phyloP scores from a whole-genome alignment of 768 basidiomycete species.

The Strobilomyces echinocephalus region DNA sequence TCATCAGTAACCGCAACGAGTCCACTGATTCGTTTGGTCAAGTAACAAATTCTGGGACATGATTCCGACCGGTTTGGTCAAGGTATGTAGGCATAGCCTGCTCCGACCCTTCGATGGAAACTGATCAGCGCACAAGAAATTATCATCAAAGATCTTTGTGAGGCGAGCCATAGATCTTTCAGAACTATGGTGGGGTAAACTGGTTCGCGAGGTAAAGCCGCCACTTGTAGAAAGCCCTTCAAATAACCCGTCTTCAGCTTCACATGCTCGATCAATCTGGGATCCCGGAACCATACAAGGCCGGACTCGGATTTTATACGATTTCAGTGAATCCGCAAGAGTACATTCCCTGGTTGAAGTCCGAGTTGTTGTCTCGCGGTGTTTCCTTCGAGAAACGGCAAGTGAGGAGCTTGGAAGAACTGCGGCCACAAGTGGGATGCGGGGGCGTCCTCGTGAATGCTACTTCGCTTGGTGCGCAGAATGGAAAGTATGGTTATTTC shows the following conservation, averaged over 20 bases:
- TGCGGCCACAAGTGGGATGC: constrained; percentile 35
- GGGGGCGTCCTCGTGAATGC: constrained; percentile 51
- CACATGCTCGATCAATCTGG: constrained; percentile 30
- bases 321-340: constrained; percentile 46
- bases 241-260: constrained; percentile 26
- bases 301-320: constrained; percentile 43
- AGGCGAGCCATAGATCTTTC: constrained; percentile 15
- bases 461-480: constrained; percentile 45
- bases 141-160: constrained; percentile 36
- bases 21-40: constrained; percentile 6
- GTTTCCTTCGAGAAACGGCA: constrained; percentile 41
- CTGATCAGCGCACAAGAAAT: constrained; percentile 26
- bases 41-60: constrained; percentile 47
- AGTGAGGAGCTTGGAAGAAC: constrained; percentile 44
- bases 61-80: constrained; percentile 40
- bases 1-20: neutral
- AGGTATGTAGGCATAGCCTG: constrained; percentile 22
- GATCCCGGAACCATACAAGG: constrained; percentile 31
- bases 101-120: neutral
- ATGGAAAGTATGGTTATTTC: neutral
- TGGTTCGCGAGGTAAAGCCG: constrained; percentile 38
- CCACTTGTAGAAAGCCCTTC: neutral
- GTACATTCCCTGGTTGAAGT: constrained; percentile 48
- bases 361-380: constrained; percentile 34
- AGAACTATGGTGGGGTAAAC: constrained; percentile 35